A percentile compares a stretch with the other conserved stretches of the same genome.
These are phyloP conservation scores for Phytophthora idaei DNA, from an alignment of 352 stramenopile genomes.

Conservation along the genomic window DNA sequence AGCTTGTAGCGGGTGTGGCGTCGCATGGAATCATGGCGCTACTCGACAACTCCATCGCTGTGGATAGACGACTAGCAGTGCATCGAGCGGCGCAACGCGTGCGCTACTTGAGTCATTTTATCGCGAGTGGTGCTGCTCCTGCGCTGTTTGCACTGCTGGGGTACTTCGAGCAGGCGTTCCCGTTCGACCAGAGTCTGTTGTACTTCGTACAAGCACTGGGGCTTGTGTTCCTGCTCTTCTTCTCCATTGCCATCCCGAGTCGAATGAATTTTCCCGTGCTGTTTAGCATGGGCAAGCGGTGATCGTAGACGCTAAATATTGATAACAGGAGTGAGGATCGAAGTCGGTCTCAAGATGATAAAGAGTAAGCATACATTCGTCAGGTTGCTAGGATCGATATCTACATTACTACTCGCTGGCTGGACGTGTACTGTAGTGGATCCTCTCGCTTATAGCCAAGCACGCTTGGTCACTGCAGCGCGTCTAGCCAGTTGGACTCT, in stretches of 20 bases:
- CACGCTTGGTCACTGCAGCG: slow-evolving; percentile 7
- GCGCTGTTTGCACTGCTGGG: slow-evolving; percentile 75
- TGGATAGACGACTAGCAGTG: slow-evolving; percentile 72
- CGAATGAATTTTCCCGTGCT: slow-evolving; percentile 85
- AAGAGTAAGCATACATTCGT: slow-evolving; percentile 41
- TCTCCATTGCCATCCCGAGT: slow-evolving; percentile 78
- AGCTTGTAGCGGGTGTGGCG: slow-evolving; percentile 62
- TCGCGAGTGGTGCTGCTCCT: slow-evolving; percentile 53
- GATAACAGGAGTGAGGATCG: not conserved
- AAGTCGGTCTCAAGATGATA: slow-evolving; percentile 25
- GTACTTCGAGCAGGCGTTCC: slow-evolving; percentile 79
- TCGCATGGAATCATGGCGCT: slow-evolving; percentile 69
- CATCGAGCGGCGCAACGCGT: slow-evolving; percentile 71
- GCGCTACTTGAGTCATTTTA: slow-evolving; percentile 58
- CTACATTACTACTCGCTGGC: slow-evolving; percentile 39
- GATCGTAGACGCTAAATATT: slow-evolving; percentile 15
- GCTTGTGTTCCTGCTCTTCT: slow-evolving; percentile 72
- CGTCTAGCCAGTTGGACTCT: slow-evolving; percentile 14
- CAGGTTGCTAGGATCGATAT: slow-evolving; percentile 40
- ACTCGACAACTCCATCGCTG: slow-evolving; percentile 81
- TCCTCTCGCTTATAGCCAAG: slow-evolving; percentile 9
- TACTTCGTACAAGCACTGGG: slow-evolving; percentile 78
- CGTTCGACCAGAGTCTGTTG: slow-evolving; percentile 79
- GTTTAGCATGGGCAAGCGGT: slow-evolving; percentile 82
- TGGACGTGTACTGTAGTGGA: slow-evolving; percentile 22